Conservation (phyloP, 208 protist species). For the Acanthamoeba royreba region DNA sequence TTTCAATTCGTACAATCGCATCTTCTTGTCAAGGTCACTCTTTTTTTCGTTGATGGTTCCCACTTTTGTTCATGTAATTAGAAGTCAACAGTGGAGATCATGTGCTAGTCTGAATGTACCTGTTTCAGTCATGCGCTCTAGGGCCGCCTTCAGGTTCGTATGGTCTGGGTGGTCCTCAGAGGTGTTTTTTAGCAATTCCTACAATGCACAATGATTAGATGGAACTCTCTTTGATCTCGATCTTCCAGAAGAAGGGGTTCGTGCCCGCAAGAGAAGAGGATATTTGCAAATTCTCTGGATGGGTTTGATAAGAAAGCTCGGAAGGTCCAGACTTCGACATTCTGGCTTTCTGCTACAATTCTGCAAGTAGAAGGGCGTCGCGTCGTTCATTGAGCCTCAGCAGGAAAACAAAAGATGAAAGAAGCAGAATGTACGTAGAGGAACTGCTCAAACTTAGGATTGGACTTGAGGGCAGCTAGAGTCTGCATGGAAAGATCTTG, state of each 20-base stretch:
- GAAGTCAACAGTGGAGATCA: not conserved
- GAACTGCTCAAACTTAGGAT: not conserved
- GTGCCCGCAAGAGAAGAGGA: not conserved
- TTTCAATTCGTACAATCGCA: not conserved
- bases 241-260: not conserved
- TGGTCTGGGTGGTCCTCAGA: constrained; percentile 23
- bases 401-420: not conserved
- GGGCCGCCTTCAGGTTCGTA: not conserved
- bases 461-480: not conserved
- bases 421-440: not conserved
- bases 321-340: not conserved
- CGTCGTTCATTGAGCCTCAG: not conserved
- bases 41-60: constrained; percentile 17
- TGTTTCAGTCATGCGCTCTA: not conserved
- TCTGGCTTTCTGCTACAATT: not conserved
- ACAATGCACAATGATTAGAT: not conserved
- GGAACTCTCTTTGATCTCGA: not conserved
- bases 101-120: not conserved
- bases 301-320: constrained; percentile 14
- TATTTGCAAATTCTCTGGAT: constrained; percentile 47
- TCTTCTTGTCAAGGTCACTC: constrained; percentile 9
- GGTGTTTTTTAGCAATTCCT: constrained; percentile 43
- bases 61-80: too few species aligned
- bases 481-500: constrained; percentile 11
- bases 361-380: not conserved